Conservation (phyloP, 192 early-diverging fungal genomes). For the Martensiomyces pterosporus region DNA sequence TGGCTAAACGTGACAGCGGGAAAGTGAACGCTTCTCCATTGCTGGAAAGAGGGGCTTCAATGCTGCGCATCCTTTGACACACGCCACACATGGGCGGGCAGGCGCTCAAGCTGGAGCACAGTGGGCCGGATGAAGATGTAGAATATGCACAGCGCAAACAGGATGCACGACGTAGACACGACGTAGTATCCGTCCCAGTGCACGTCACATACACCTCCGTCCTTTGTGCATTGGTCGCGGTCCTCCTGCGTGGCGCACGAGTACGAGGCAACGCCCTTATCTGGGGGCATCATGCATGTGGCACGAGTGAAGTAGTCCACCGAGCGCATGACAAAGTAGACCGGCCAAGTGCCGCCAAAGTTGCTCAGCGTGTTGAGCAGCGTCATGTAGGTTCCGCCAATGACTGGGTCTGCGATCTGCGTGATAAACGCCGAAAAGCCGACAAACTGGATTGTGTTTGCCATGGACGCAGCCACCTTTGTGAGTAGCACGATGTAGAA, state of each 20-base stretch:
- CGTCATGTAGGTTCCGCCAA: conserved; percentile 89
- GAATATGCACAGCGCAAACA: conserved; percentile 61
- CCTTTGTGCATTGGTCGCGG: conserved; percentile 55
- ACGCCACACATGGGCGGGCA: conserved; percentile 44
- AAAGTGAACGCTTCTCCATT: no score
- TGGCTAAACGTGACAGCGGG: no score
- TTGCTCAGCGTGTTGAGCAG: conserved; percentile 92
- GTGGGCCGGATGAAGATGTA: conserved; percentile 59
- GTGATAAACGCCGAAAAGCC: conserved; percentile 93
- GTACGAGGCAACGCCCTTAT: conserved; percentile 32
- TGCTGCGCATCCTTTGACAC: conserved; percentile 33
- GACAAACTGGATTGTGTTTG: conserved; percentile 93
- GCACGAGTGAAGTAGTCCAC: conserved; percentile 89
- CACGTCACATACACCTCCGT: conserved; percentile 66
- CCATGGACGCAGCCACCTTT: conserved; percentile 82
- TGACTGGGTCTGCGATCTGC: conserved; percentile 89
- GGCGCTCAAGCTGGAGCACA: conserved; percentile 55
- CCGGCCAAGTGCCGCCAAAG: conserved; percentile 96
- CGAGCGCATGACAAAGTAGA: conserved; percentile 86
- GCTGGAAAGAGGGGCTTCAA: no score
- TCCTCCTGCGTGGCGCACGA: conserved; percentile 63
- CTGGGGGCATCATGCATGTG: conserved; percentile 57
- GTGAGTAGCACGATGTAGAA: conserved; percentile 75
- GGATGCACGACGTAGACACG: conserved; percentile 67
- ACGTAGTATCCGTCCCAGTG: conserved; percentile 84